These are phyloP conservation scores for Cytospora chrysosperma DNA, from an alignment of 2,329 filamentous ascomycete genomes.

Conservation along the genomic window DNA sequence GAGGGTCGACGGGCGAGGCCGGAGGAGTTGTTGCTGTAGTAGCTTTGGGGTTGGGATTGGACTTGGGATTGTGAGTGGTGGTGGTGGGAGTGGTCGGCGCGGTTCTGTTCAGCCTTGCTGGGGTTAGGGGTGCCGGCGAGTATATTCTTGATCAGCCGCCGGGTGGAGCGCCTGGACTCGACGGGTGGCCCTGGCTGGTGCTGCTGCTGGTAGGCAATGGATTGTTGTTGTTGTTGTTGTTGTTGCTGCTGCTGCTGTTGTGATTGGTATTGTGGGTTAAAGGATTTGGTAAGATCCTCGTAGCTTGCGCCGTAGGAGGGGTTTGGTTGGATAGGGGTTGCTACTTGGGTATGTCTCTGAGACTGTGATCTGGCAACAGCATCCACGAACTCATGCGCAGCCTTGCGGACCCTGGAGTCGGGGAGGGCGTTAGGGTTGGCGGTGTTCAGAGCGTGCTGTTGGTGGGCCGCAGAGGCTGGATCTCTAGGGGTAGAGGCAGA, in stretches of 20 bases:
- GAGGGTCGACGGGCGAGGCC: slow-evolving; percentile 55
- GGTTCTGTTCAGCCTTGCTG: slow-evolving; percentile 28
- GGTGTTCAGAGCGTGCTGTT: slow-evolving; percentile 28
- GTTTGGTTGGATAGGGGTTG: slow-evolving; percentile 26
- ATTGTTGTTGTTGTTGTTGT: slow-evolving; percentile 27
- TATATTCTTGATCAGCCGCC: slow-evolving; percentile 55
- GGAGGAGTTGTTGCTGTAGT: slow-evolving; percentile 47
- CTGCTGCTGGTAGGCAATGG: slow-evolving; percentile 28
- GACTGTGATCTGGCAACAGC: slow-evolving; percentile 52
- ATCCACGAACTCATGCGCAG: slow-evolving; percentile 45
- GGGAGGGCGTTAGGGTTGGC: slow-evolving; percentile 28
- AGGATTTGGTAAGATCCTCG: slow-evolving; percentile 18
- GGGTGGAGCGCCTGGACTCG: slow-evolving; percentile 49
- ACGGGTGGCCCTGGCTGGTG: slow-evolving; percentile 32
- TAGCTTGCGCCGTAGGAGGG: slow-evolving; percentile 23
- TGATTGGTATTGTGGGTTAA: slow-evolving; percentile 8
- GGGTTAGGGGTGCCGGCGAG: slow-evolving; percentile 42
- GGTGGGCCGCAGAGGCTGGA: slow-evolving; percentile 9
- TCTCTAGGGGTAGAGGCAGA: slow-evolving; percentile 10
- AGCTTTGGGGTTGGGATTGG: slow-evolving; percentile 31
- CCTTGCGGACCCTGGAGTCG: slow-evolving; percentile 38
- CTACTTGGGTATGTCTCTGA: slow-evolving; percentile 43
- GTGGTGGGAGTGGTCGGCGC: slow-evolving; percentile 29
- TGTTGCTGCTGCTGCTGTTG: slow-evolving; percentile 18
- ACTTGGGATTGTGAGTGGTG: slow-evolving; percentile 28